Conservation (phyloP, 2,329 filamentous ascomycete species). For the Sphaerulina populicola region DNA sequence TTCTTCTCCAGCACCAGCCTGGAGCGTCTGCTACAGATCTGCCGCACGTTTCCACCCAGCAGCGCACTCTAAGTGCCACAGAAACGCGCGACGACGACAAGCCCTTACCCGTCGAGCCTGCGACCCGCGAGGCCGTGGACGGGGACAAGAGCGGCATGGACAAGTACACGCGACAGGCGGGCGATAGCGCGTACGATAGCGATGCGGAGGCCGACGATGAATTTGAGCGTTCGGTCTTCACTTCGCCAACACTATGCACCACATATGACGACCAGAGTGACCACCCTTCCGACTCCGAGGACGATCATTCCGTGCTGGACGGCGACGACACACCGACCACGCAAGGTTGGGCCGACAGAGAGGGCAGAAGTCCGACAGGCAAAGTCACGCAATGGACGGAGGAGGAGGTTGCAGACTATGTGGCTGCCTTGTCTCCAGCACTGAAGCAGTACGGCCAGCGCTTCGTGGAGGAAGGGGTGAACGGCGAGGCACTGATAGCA, state of each 20-base stretch:
- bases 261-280: slow-evolving; percentile 59
- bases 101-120: slow-evolving; percentile 10
- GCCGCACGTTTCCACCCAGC: slow-evolving; percentile 11
- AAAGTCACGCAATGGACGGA: slow-evolving; percentile 73
- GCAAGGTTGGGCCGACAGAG: slow-evolving; percentile 31
- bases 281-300: slow-evolving; percentile 48
- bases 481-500: slow-evolving; percentile 81
- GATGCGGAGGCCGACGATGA: slow-evolving; percentile 74
- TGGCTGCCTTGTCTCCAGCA: slow-evolving; percentile 42
- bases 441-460: slow-evolving; percentile 31
- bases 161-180: slow-evolving; percentile 28
- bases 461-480: slow-evolving; percentile 76
- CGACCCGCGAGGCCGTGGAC: not conserved
- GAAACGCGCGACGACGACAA: slow-evolving; percentile 12
- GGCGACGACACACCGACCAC: slow-evolving; percentile 70
- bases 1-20: not conserved
- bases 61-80: slow-evolving; percentile 15
- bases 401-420: slow-evolving; percentile 84
- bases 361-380: slow-evolving; percentile 54
- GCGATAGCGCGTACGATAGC: slow-evolving; percentile 55
- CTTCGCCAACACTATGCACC: slow-evolving; percentile 55
- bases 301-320: slow-evolving; percentile 31
- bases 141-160: slow-evolving; percentile 24
- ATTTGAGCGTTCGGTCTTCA: slow-evolving; percentile 63
- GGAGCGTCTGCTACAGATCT: slow-evolving; percentile 5